These are phyloP conservation scores for Selaginella moellendorffii DNA, from an alignment of 75 land plant species.

Conservation along the genomic window DNA sequence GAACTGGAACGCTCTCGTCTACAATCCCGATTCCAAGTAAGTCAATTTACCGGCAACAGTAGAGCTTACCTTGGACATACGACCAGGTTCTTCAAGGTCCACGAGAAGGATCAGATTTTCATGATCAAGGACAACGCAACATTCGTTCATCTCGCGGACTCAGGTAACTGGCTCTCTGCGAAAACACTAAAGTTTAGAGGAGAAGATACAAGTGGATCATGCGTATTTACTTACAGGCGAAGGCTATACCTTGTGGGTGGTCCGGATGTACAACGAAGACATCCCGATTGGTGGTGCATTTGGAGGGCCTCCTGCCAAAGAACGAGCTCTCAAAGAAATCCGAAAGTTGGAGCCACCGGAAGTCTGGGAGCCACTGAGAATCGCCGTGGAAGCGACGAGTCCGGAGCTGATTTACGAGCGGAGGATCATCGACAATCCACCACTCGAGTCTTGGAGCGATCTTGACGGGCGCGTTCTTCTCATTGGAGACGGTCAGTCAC, in stretches of 20 bases:
- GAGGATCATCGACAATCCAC: neutral
- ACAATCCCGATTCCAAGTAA: conserved; percentile 19
- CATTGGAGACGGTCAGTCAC: neutral
- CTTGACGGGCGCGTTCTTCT: neutral
- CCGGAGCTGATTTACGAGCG: neutral
- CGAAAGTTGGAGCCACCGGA: neutral
- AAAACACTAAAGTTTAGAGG: too few species aligned
- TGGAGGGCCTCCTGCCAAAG: neutral
- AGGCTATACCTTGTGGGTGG: neutral
- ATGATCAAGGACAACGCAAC: neutral
- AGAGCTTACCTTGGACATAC: too few species aligned
- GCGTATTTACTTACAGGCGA: neutral
- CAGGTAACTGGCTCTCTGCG: too few species aligned
- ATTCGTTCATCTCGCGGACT: neutral
- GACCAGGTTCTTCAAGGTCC: neutral
- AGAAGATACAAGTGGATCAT: too few species aligned
- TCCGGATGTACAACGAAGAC: neutral
- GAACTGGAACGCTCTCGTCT: conserved; percentile 23
- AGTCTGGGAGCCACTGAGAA: neutral
- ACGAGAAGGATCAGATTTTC: neutral
- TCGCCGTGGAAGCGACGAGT: neutral
- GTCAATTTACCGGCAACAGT: too few species aligned
- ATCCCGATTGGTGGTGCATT: neutral
- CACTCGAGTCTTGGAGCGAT: neutral
- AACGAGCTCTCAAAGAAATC: neutral